Percentiles rank a stretch among this genome's conserved stretches.
Evolutionary conservation across 306 rosid genomes (phyloP).

Genomic region (Vigna nakashimae): DNA sequence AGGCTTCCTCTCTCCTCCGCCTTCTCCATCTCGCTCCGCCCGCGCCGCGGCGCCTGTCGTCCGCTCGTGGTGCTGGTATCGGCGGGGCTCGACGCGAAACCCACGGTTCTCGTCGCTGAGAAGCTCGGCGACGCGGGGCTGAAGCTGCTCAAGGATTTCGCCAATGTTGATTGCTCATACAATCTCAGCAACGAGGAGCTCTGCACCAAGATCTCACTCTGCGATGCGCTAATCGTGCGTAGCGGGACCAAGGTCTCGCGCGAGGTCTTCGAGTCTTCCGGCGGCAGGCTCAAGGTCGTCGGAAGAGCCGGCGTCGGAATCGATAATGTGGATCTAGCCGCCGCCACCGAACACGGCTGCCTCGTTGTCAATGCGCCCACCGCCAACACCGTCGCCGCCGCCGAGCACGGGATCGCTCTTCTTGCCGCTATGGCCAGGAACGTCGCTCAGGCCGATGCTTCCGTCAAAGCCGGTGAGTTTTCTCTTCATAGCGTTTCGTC

Average conservation of each 20-base stretch:
- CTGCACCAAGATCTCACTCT: constrained; percentile 96
- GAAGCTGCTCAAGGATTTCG: constrained; percentile 72
- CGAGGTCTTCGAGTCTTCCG: constrained; percentile 92
- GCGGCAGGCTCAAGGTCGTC: constrained; percentile 90
- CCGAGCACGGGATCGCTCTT: constrained; percentile 96
- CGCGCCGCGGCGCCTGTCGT: constrained; percentile 40
- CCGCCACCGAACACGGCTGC: constrained; percentile 98
- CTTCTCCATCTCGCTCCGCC: constrained; percentile 56
- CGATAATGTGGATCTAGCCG: constrained; percentile 98
- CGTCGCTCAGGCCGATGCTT: constrained; percentile 95
- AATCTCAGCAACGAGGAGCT: constrained; percentile 89
- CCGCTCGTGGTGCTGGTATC: constrained; percentile 59
- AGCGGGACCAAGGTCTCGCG: constrained; percentile 94
- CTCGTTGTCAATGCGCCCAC: constrained; percentile 97
- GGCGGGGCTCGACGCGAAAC: constrained; percentile 74
- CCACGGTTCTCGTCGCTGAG: constrained; percentile 92
- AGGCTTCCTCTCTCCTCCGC: constrained; percentile 59
- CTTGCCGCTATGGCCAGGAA: constrained; percentile 95
- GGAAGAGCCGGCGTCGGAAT: constrained; percentile 99
- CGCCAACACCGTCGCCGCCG: constrained; percentile 96
- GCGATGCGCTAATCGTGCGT: constrained; percentile 93
- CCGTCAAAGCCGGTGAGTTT: constrained; percentile 83
- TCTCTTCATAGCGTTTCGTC: constrained; percentile 2
- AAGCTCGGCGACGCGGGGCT: constrained; percentile 93
- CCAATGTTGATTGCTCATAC: constrained; percentile 90